Evolutionary conservation across 2,329 filamentous ascomycete genomes (phyloP).

Genomic region (Cladophialophora psammophila): DNA sequence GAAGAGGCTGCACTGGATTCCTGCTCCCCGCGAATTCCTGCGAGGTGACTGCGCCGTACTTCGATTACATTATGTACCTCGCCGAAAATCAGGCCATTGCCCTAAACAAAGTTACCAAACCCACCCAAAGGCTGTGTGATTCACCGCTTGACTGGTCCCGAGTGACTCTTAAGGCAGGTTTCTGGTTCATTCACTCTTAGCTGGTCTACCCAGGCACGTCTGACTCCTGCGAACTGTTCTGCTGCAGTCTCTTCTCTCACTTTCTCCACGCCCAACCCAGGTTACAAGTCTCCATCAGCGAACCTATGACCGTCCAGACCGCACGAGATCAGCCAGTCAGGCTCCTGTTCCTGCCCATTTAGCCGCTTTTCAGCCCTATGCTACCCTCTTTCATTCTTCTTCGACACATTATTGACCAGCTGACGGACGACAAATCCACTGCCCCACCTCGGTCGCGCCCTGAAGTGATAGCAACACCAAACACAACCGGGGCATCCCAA

Average conservation of each 20-base stretch:
- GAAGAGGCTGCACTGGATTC: not conserved
- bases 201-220: not conserved
- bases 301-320: conserved; percentile 9
- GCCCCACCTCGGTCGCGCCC: conserved; percentile 20
- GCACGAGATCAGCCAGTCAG: conserved; percentile 14
- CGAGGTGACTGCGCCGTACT: conserved; percentile 1
- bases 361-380: conserved; percentile 8
- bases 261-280: not conserved
- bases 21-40: conserved; percentile 12
- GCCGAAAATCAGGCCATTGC: not conserved
- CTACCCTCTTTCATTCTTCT: conserved; percentile 1
- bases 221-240: not conserved
- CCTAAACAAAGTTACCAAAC: not conserved
- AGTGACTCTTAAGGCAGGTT: not conserved
- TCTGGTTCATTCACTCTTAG: not conserved
- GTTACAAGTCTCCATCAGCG: not conserved
- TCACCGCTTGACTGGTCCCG: not conserved
- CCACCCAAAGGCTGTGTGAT: not conserved
- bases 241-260: not conserved
- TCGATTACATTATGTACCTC: not conserved
- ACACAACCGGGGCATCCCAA: conserved; percentile 5
- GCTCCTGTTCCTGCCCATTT: conserved; percentile 18
- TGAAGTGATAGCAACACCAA: not conserved
- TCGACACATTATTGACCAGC: conserved; percentile 12
- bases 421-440: conserved; percentile 20